Percentiles rank a stretch among this genome's conserved stretches.
phyloP scores from a whole-genome alignment of 257 asterid genomes.

The Fraxinus anomala region DNA sequence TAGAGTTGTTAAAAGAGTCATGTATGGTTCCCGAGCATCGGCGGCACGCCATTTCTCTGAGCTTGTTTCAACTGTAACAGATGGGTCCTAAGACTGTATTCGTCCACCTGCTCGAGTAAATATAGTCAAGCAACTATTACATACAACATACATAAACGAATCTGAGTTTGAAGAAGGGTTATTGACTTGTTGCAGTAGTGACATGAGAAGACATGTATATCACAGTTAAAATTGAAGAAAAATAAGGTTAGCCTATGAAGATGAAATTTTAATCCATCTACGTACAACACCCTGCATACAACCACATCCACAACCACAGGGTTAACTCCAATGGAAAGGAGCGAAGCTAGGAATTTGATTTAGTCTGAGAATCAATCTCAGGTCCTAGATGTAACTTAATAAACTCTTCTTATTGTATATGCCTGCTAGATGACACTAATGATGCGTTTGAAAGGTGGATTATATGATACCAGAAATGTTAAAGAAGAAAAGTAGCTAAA shows the following conservation, averaged over 20 bases:
- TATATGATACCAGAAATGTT: no score
- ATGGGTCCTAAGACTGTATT: conserved; percentile 53
- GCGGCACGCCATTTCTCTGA: conserved; percentile 28
- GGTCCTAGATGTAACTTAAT: no score
- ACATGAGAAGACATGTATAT: not conserved
- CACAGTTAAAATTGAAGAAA: not conserved
- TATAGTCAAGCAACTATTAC: conserved; percentile 12
- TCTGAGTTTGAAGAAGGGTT: not conserved
- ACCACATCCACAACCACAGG: not conserved
- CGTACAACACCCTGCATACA: not conserved
- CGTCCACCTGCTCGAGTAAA: conserved; percentile 50
- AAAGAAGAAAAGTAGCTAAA: not conserved
- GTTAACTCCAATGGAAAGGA: not conserved
- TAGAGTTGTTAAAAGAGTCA: conserved; percentile 26
- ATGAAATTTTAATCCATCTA: not conserved
- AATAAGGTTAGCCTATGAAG: not conserved
- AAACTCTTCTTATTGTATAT: not conserved
- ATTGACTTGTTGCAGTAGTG: not conserved
- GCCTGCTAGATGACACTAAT: not conserved
- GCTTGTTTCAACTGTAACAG: conserved; percentile 47
- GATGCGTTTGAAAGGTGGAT: not conserved
- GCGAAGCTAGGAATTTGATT: not conserved
- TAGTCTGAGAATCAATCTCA: not conserved
- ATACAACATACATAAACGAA: not conserved
- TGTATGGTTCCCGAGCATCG: conserved; percentile 21